phyloP scores from a whole-genome alignment of 179 eudicot genomes.

The Spinacia oleracea region DNA sequence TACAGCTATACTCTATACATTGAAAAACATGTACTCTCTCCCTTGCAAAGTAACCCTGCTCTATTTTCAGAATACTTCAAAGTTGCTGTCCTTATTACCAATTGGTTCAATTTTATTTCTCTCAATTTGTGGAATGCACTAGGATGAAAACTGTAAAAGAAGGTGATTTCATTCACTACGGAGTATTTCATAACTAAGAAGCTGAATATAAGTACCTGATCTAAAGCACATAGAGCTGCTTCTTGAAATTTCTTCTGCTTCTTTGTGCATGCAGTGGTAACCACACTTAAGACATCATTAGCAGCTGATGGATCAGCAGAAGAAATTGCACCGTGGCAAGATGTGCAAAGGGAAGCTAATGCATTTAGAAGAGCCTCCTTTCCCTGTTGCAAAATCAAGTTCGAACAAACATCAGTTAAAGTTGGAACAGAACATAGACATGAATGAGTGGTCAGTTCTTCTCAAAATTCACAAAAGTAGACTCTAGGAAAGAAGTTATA shows the following conservation, averaged over 20 bases:
- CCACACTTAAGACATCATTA: constrained; percentile 57
- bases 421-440: neutral
- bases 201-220: constrained; percentile 56
- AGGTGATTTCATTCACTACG: neutral
- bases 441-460: constrained; percentile 1
- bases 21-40: neutral
- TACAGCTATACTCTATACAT: neutral
- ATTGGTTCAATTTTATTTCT: neutral
- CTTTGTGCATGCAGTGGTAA: constrained; percentile 76
- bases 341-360: constrained; percentile 70
- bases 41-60: neutral
- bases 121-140: neutral
- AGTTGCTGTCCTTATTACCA: neutral
- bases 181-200: neutral
- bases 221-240: constrained; percentile 79
- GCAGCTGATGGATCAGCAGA: constrained; percentile 58
- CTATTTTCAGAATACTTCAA: neutral
- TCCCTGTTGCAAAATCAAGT: constrained; percentile 55
- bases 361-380: constrained; percentile 79
- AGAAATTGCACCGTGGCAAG: constrained; percentile 76
- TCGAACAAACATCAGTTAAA: constrained; percentile 1
- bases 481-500: constrained; percentile 2
- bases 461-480: neutral
- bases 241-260: constrained; percentile 79
- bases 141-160: neutral